phyloP scores from a whole-genome alignment of 106 monocot genomes.

The Cymbidium sinense region DNA sequence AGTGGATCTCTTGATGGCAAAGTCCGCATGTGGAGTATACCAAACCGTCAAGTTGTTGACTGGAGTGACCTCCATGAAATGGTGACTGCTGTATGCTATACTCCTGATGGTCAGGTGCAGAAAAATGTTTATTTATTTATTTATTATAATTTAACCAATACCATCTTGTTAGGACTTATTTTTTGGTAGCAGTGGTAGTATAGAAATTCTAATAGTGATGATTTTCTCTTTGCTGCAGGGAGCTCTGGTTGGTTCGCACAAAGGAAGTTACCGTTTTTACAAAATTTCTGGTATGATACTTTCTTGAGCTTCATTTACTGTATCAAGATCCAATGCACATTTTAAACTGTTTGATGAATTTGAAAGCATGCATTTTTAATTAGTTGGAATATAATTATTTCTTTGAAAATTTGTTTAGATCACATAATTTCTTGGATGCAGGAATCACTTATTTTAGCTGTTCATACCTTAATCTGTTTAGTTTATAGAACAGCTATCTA shows the following conservation, averaged over 20 bases:
- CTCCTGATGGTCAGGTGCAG: slow-evolving; percentile 86
- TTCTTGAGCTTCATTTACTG: background rate
- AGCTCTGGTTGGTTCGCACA: slow-evolving; percentile 92
- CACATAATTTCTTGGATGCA: too few relatives aligned
- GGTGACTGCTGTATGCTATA: slow-evolving; percentile 87
- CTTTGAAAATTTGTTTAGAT: too few relatives aligned
- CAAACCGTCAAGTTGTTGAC: slow-evolving; percentile 80
- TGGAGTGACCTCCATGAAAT: slow-evolving; percentile 90
- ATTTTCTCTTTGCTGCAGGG: slow-evolving; percentile 39
- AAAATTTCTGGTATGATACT: slow-evolving; percentile 52
- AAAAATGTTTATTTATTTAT: background rate
- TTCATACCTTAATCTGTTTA: too few relatives aligned
- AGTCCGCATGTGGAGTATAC: slow-evolving; percentile 92
- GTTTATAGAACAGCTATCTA: too few relatives aligned
- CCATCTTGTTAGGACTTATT: background rate
- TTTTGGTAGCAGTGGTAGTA: background rate
- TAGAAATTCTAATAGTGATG: slow-evolving; percentile 9
- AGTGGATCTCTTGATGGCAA: slow-evolving; percentile 96
- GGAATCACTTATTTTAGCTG: too few relatives aligned
- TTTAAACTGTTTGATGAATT: background rate
- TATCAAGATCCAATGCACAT: background rate
- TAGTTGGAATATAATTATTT: too few relatives aligned
- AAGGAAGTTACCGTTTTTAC: slow-evolving; percentile 78
- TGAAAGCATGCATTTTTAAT: background rate
- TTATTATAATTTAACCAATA: too few relatives aligned